Conservation (phyloP, 805 yeast species). For the Yarrowia hollandica region DNA sequence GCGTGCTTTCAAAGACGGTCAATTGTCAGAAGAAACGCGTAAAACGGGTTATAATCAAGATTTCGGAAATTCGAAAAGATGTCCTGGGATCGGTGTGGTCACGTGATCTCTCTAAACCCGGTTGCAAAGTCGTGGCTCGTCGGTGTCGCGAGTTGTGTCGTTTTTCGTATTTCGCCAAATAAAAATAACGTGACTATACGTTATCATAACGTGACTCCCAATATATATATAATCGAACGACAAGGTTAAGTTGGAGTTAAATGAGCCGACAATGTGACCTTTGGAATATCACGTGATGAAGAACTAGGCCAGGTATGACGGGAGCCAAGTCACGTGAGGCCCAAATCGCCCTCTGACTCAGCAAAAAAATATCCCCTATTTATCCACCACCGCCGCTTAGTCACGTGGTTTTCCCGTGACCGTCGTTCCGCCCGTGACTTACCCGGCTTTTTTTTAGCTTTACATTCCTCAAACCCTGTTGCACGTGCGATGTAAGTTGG, state of each 20-base stretch:
- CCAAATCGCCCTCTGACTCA: no score
- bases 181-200: conserved; percentile 25
- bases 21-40: no score
- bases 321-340: background rate
- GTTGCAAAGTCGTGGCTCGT: no score
- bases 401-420: conserved; percentile 15
- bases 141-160: background rate
- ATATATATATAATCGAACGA: conserved; percentile 10
- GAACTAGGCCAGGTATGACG: background rate
- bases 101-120: background rate
- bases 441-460: background rate
- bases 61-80: background rate
- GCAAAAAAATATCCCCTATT: no score
- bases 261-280: conserved; percentile 21
- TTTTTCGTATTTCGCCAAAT: background rate
- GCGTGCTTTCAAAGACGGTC: no score
- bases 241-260: conserved; percentile 24
- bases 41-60: no score
- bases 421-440: background rate
- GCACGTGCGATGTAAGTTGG: conserved; percentile 13
- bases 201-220: conserved; percentile 29
- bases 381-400: background rate
- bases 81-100: background rate
- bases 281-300: conserved; percentile 3
- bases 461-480: background rate